These are phyloP conservation scores for Boechera stricta DNA, from an alignment of 345 rosid species.

Conservation along the genomic window DNA sequence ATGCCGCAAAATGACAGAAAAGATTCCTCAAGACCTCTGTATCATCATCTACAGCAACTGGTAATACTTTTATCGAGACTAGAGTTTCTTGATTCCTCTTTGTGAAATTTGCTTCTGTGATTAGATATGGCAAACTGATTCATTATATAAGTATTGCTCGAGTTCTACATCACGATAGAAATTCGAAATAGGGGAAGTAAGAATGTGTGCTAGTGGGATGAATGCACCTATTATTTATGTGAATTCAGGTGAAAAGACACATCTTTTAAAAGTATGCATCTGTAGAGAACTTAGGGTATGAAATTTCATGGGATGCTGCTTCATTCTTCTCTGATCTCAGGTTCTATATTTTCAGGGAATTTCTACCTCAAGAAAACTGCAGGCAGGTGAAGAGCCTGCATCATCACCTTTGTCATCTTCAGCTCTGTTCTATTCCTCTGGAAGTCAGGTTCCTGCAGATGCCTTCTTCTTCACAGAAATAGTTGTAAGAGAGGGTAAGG, in stretches of 20 bases:
- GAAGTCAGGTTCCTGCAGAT: constrained; percentile 42
- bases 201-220: not conserved
- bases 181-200: constrained; percentile 7
- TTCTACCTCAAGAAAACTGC: constrained; percentile 67
- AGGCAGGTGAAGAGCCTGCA: constrained; percentile 69
- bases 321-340: constrained; percentile 8
- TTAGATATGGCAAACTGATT: not conserved
- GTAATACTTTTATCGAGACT: constrained; percentile 47
- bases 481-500: no score
- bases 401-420: constrained; percentile 78
- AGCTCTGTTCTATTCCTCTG: constrained; percentile 41
- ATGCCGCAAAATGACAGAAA: no score
- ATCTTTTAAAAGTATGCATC: constrained; percentile 15
- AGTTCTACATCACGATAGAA: not conserved
- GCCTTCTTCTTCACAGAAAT: no score
- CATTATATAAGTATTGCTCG: not conserved
- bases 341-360: constrained; percentile 60
- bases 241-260: not conserved
- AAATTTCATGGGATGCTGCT: constrained; percentile 7
- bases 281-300: not conserved
- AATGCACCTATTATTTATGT: not conserved
- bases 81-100: not conserved
- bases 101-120: not conserved
- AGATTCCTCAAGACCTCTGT: constrained; percentile 53
- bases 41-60: constrained; percentile 70